A percentile compares a stretch with the other conserved stretches of the same genome.
Conservation (phyloP, 2,329 filamentous ascomycete genomes). For the Epichloe glyceriae region DNA sequence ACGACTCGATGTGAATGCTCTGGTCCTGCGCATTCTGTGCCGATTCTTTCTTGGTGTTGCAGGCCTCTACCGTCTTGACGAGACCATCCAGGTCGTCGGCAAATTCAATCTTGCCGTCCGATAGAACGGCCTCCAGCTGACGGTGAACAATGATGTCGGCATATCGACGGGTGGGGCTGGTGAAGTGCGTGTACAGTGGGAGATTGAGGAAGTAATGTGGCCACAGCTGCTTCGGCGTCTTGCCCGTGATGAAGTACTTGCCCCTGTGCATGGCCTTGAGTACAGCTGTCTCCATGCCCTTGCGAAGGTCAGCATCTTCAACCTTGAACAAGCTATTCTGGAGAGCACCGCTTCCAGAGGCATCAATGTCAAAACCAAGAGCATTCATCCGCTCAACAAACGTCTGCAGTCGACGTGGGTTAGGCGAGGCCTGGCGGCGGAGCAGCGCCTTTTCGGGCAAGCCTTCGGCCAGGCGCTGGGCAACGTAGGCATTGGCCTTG, state of each 20-base stretch:
- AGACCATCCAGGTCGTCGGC: slow-evolving; percentile 78
- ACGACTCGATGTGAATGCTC: slow-evolving; percentile 96
- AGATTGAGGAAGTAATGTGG: slow-evolving; percentile 88
- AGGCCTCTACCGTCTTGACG: slow-evolving; percentile 84
- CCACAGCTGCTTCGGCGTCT: slow-evolving; percentile 63
- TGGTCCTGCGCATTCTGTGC: slow-evolving; percentile 96
- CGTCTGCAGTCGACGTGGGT: slow-evolving; percentile 74
- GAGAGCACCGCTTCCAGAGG: slow-evolving; percentile 74
- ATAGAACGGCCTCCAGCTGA: slow-evolving; percentile 78
- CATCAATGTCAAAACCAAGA: slow-evolving; percentile 81
- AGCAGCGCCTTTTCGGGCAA: slow-evolving; percentile 88
- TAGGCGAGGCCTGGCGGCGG: slow-evolving; percentile 74
- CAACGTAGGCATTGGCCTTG: slow-evolving; percentile 83
- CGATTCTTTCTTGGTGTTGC: slow-evolving; percentile 98
- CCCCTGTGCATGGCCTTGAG: slow-evolving; percentile 93
- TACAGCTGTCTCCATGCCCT: slow-evolving; percentile 94
- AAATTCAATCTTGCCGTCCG: slow-evolving; percentile 71
- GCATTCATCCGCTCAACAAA: slow-evolving; percentile 89
- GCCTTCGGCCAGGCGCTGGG: slow-evolving; percentile 64
- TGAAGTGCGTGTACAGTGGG: slow-evolving; percentile 94
- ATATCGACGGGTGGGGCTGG: slow-evolving; percentile 86
- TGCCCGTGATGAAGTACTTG: slow-evolving; percentile 84
- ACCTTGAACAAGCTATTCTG: slow-evolving; percentile 95
- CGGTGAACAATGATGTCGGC: slow-evolving; percentile 92
- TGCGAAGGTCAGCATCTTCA: slow-evolving; percentile 75